A percentile compares a stretch with the other conserved stretches of the same genome.
Evolutionary conservation across 108 stramenopile species (phyloP).

Genomic region (Skeletonema potamos): DNA sequence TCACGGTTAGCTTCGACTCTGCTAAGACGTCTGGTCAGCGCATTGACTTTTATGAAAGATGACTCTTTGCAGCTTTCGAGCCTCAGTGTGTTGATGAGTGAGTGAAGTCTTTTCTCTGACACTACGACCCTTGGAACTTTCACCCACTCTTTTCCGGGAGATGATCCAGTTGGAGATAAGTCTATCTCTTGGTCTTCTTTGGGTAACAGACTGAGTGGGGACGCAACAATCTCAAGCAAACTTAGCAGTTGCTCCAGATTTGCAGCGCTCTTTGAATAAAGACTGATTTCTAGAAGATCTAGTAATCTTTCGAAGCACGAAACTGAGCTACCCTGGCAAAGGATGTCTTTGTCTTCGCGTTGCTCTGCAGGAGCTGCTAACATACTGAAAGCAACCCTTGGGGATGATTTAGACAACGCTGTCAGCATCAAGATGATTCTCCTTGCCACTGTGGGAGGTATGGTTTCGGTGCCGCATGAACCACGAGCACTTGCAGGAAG

Average conservation of each 20-base stretch:
- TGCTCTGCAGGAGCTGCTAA: slow-evolving; percentile 30
- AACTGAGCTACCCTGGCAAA: not conserved
- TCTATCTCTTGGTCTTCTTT: slow-evolving; percentile 61
- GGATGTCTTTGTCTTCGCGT: not conserved
- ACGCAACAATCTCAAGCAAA: slow-evolving; percentile 66
- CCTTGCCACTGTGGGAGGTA: slow-evolving; percentile 78
- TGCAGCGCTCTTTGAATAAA: slow-evolving; percentile 65
- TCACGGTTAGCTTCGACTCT: slow-evolving; percentile 63
- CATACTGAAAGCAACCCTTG: slow-evolving; percentile 59
- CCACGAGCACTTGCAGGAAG: slow-evolving; percentile 68
- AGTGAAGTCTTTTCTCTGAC: slow-evolving; percentile 59
- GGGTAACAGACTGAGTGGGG: slow-evolving; percentile 78
- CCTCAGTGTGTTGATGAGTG: slow-evolving; percentile 70
- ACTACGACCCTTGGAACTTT: slow-evolving; percentile 71
- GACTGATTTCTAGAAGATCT: slow-evolving; percentile 65
- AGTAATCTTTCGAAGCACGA: slow-evolving; percentile 65
- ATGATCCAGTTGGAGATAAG: slow-evolving; percentile 49
- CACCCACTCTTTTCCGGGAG: slow-evolving; percentile 71
- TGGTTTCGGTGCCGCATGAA: slow-evolving; percentile 33
- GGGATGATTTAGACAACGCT: slow-evolving; percentile 65
- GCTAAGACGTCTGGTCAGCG: slow-evolving; percentile 68
- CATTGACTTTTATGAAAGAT: slow-evolving; percentile 74
- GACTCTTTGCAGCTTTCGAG: slow-evolving; percentile 81
- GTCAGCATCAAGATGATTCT: slow-evolving; percentile 66
- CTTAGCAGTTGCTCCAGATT: slow-evolving; percentile 80